Conservation (phyloP, 169 alveolate species). For the Plasmodium coatneyi region DNA sequence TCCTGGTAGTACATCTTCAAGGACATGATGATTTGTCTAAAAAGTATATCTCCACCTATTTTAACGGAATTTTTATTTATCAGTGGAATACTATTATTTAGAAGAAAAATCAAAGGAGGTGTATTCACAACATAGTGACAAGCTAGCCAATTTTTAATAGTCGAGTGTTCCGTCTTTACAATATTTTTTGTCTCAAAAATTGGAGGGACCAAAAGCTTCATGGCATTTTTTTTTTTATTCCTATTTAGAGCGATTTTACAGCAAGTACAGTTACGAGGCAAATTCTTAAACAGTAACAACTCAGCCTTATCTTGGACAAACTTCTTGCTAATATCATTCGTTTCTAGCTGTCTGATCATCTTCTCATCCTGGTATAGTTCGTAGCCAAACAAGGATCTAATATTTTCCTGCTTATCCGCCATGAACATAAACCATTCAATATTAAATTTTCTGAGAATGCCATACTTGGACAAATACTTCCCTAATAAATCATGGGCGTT, state of each 20-base stretch:
- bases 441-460: slow-evolving; percentile 44
- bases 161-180: slow-evolving; percentile 71
- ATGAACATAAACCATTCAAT: slow-evolving; percentile 75
- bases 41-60: slow-evolving; percentile 77
- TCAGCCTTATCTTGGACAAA: slow-evolving; percentile 67
- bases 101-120: slow-evolving; percentile 80
- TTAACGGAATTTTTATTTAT: slow-evolving; percentile 79
- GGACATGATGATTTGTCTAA: slow-evolving; percentile 84
- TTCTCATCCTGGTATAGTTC: slow-evolving; percentile 69
- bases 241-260: slow-evolving; percentile 60
- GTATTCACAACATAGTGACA: slow-evolving; percentile 83
- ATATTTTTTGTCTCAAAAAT: slow-evolving; percentile 79
- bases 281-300: slow-evolving; percentile 71
- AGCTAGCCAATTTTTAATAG: slow-evolving; percentile 83
- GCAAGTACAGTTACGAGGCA: slow-evolving; percentile 71
- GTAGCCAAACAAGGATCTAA: slow-evolving; percentile 42
- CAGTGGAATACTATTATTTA: slow-evolving; percentile 79
- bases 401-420: slow-evolving; percentile 69
- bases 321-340: slow-evolving; percentile 34
- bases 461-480: slow-evolving; percentile 53
- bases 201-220: slow-evolving; percentile 70
- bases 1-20: slow-evolving; percentile 72
- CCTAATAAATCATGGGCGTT: slow-evolving; percentile 72
- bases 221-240: slow-evolving; percentile 58
- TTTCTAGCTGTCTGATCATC: slow-evolving; percentile 49